Evolutionary conservation across 129 eudicot species (phyloP).

Genomic region (Artemisia tridentata): DNA sequence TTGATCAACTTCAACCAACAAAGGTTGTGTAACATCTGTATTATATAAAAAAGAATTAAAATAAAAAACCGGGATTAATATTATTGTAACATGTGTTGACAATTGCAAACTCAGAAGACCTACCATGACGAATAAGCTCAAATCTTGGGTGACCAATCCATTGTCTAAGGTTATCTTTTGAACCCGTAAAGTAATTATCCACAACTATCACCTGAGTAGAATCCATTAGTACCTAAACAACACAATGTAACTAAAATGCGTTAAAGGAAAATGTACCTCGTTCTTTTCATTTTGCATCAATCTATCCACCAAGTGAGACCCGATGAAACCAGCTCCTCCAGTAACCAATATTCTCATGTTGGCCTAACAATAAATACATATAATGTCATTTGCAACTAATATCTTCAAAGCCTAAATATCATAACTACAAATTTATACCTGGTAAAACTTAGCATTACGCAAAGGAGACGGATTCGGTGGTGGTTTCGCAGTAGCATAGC

Average conservation of each 20-base stretch:
- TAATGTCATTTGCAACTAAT: background rate
- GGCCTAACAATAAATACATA: slow-evolving; percentile 37
- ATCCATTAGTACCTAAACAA: background rate
- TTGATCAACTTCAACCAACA: slow-evolving; percentile 76
- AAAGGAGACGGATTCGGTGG: slow-evolving; percentile 78
- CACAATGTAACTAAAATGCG: background rate
- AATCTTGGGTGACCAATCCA: slow-evolving; percentile 92
- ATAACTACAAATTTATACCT: slow-evolving; percentile 36
- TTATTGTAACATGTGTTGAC: background rate
- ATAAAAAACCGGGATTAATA: too few species aligned
- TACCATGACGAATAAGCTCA: slow-evolving; percentile 91
- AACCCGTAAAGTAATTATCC: slow-evolving; percentile 81
- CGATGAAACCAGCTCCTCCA: slow-evolving; percentile 92
- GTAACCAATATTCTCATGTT: slow-evolving; percentile 87
- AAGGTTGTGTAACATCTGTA: slow-evolving; percentile 74
- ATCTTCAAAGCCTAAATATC: background rate
- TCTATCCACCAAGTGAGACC: slow-evolving; percentile 80
- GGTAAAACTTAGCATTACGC: slow-evolving; percentile 64
- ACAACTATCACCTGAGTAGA: slow-evolving; percentile 65
- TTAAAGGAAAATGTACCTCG: slow-evolving; percentile 46
- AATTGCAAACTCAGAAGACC: background rate
- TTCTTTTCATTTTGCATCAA: slow-evolving; percentile 83
- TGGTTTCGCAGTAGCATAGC: slow-evolving; percentile 36
- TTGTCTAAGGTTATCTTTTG: slow-evolving; percentile 72
- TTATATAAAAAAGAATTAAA: background rate